These are phyloP conservation scores for Nemania sp. DNA, from an alignment of 2,329 filamentous ascomycete species.

Conservation along the genomic window DNA sequence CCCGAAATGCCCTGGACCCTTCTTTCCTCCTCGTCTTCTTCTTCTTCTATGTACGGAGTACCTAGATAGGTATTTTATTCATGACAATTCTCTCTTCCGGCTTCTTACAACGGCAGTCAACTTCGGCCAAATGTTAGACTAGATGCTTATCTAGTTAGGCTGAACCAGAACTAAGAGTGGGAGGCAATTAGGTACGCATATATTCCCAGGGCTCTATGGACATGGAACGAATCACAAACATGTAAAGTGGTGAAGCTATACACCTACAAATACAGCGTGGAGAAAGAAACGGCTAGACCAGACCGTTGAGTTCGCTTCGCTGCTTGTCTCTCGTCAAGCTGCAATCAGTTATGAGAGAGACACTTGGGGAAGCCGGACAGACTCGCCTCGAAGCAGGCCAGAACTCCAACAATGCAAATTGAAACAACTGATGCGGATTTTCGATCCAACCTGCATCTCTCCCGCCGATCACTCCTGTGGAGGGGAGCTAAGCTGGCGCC, in stretches of 20 bases:
- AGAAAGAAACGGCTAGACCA: conserved; percentile 5
- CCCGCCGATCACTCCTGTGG: conserved; percentile 26
- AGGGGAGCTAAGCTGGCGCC: conserved; percentile 9
- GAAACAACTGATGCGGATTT: conserved; percentile 15
- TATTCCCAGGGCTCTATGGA: background rate
- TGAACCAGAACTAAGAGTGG: background rate
- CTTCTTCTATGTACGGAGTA: background rate
- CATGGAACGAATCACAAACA: background rate
- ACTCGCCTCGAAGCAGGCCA: background rate
- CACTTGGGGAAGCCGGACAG: background rate
- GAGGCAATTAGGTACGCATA: background rate
- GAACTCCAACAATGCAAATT: conserved; percentile 17
- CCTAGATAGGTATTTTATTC: background rate
- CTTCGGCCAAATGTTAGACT: background rate
- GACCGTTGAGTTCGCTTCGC: conserved; percentile 14
- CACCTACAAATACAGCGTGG: conserved; percentile 33
- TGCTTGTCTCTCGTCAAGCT: conserved; percentile 9
- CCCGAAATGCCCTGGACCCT: conserved; percentile 1
- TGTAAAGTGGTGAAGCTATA: no score
- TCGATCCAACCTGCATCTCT: conserved; percentile 15
- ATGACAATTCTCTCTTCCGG: background rate
- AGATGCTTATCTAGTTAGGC: background rate
- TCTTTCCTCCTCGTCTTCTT: background rate
- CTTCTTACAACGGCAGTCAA: background rate
- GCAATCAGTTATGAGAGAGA: background rate